Conservation (phyloP, 805 yeast species). For the Kazachstania kunashirensis region DNA sequence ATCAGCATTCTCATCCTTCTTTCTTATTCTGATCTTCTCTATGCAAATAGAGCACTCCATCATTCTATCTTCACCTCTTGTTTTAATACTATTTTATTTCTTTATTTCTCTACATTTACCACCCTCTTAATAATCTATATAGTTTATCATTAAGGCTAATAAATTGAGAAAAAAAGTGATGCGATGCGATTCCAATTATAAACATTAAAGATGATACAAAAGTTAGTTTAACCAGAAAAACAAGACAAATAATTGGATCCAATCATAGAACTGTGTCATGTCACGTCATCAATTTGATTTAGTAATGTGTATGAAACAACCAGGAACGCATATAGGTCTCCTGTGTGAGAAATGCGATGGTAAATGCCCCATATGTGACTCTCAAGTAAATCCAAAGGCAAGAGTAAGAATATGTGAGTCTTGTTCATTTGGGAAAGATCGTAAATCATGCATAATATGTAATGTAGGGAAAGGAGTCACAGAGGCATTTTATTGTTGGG, state of each 20-base stretch:
- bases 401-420: conserved; percentile 72
- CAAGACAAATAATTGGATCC: no score
- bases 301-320: conserved; percentile 73
- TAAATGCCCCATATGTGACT: conserved; percentile 82
- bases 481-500: conserved; percentile 76
- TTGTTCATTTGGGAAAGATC: conserved; percentile 64
- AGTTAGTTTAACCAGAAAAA: no score
- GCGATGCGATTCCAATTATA: no score
- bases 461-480: conserved; percentile 39
- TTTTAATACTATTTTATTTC: not conserved
- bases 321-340: conserved; percentile 63
- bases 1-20: not conserved
- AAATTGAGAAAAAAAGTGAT: no score
- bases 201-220: no score
- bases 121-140: no score
- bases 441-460: conserved; percentile 70
- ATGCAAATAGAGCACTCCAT: conserved; percentile 55
- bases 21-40: conserved; percentile 26
- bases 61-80: not conserved
- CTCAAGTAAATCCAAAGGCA: conserved; percentile 61
- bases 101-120: no score
- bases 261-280: conserved; percentile 40
- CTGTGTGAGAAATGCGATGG: conserved; percentile 87
- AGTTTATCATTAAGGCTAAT: no score
- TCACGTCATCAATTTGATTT: conserved; percentile 85